Conservation (phyloP, 345 rosid species). For the Lepidium didymum region DNA sequence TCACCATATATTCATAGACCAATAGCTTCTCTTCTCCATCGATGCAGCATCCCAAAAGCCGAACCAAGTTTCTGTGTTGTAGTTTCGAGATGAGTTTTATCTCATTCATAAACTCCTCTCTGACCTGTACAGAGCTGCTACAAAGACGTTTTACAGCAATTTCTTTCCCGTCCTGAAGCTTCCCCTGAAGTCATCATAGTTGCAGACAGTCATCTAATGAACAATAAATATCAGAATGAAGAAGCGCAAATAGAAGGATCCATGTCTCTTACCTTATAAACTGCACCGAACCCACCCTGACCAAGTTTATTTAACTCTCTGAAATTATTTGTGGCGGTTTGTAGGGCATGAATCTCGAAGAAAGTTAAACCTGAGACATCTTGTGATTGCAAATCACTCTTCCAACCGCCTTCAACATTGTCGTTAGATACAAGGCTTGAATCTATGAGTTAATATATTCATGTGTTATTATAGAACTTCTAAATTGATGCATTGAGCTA, state of each 20-base stretch:
- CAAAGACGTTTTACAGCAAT: constrained; percentile 52
- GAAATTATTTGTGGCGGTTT: constrained; percentile 23
- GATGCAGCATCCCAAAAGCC: constrained; percentile 53
- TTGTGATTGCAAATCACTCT: constrained; percentile 17
- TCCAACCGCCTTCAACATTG: constrained; percentile 17
- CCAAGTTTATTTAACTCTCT: constrained; percentile 22
- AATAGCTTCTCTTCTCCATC: constrained; percentile 47
- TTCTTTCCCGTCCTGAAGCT: constrained; percentile 34
- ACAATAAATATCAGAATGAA: background rate
- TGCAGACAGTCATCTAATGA: constrained; percentile 12
- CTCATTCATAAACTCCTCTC: constrained; percentile 41
- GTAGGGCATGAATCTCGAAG: constrained; percentile 19
- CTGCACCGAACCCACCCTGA: constrained; percentile 30
- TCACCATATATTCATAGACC: constrained; percentile 56
- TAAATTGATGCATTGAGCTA: background rate
- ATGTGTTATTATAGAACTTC: background rate
- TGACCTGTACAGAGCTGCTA: constrained; percentile 40
- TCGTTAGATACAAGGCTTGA: constrained; percentile 7
- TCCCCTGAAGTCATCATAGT: constrained; percentile 30
- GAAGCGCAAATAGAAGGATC: background rate
- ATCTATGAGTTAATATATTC: background rate
- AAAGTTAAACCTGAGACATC: constrained; percentile 21
- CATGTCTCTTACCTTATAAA: constrained; percentile 24
- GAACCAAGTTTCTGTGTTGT: constrained; percentile 66
- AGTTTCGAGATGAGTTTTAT: constrained; percentile 40